These are phyloP conservation scores for Hysterium pulicare DNA, from an alignment of 2,329 filamentous ascomycete species.

Conservation along the genomic window DNA sequence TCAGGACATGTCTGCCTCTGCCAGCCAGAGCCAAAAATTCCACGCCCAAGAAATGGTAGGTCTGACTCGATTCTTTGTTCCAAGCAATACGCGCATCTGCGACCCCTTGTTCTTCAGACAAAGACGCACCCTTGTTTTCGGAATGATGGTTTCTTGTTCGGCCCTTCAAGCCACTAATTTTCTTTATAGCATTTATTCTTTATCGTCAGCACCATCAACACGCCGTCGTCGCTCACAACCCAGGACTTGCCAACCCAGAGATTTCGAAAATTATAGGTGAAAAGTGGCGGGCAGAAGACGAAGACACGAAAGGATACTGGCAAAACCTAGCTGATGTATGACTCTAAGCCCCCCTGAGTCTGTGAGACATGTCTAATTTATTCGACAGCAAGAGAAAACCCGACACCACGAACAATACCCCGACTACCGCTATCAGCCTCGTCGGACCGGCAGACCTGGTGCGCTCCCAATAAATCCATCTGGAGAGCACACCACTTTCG, in stretches of 20 bases:
- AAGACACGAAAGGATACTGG: slow-evolving; percentile 78
- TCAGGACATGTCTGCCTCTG: slow-evolving; percentile 62
- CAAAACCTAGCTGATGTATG: slow-evolving; percentile 78
- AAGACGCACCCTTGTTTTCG: slow-evolving; percentile 30
- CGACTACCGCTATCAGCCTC: slow-evolving; percentile 90
- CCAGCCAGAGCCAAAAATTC: slow-evolving; percentile 68
- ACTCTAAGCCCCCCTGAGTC: slow-evolving; percentile 7
- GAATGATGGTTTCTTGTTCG: slow-evolving; percentile 10
- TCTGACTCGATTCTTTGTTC: slow-evolving; percentile 20
- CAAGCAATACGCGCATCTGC: slow-evolving; percentile 3
- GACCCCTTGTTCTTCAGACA: slow-evolving; percentile 17
- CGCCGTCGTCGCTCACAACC: slow-evolving; percentile 73
- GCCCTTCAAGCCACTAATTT: slow-evolving; percentile 27
- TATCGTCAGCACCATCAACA: slow-evolving; percentile 93
- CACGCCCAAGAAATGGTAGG: slow-evolving; percentile 68
- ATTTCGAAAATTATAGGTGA: slow-evolving; percentile 96
- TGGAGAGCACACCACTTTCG: slow-evolving; percentile 35
- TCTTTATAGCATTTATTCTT: slow-evolving; percentile 81
- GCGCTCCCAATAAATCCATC: slow-evolving; percentile 33
- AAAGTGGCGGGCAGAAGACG: slow-evolving; percentile 78
- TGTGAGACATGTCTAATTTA: slow-evolving; percentile 16
- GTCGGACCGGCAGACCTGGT: slow-evolving; percentile 46
- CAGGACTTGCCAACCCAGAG: slow-evolving; percentile 89
- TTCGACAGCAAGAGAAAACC: slow-evolving; percentile 72
- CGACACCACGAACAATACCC: slow-evolving; percentile 88